phyloP scores from a whole-genome alignment of 1,139 yeast species.

The Candida freyschussii region DNA sequence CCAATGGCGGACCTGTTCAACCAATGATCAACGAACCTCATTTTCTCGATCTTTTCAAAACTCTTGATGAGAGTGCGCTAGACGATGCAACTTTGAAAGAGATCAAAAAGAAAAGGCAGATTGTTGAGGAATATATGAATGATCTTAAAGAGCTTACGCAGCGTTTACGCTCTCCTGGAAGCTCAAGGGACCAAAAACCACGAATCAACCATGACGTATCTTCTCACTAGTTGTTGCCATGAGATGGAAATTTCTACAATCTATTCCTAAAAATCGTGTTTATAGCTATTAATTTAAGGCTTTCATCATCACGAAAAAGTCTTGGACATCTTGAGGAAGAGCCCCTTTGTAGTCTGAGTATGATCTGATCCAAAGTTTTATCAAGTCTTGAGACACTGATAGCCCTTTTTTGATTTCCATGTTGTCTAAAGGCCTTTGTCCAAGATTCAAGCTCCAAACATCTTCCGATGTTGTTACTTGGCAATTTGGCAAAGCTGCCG shows the following conservation, averaged over 20 bases:
- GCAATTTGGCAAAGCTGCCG: not conserved
- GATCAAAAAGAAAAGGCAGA: slow-evolving; percentile 17
- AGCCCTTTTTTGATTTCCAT: slow-evolving; percentile 1
- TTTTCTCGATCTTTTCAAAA: slow-evolving; percentile 1
- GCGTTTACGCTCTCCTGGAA: slow-evolving; percentile 8
- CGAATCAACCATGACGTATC: too few relatives aligned
- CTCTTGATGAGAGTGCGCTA: not conserved
- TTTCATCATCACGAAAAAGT: slow-evolving; percentile 1
- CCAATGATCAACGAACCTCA: not conserved
- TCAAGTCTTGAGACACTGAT: slow-evolving; percentile 21
- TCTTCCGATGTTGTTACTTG: not conserved
- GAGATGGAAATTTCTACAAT: not conserved
- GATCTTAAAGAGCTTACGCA: slow-evolving; percentile 19
- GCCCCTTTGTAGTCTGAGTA: slow-evolving; percentile 9
- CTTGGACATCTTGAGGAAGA: slow-evolving; percentile 2
- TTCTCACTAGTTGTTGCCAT: too few relatives aligned
- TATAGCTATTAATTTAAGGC: too few relatives aligned
- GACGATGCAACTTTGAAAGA: slow-evolving; percentile 18
- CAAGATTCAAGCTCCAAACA: not conserved
- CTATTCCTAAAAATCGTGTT: not conserved
- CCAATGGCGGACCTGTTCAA: not conserved
- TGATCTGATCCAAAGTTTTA: slow-evolving; percentile 27
- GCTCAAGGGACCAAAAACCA: not conserved
- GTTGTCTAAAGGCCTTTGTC: not conserved
- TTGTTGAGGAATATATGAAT: slow-evolving; percentile 16